Percentiles rank a stretch among this genome's conserved stretches.
phyloP scores from a whole-genome alignment of 768 basidiomycete species.

The Phlebiopsis gigantea region DNA sequence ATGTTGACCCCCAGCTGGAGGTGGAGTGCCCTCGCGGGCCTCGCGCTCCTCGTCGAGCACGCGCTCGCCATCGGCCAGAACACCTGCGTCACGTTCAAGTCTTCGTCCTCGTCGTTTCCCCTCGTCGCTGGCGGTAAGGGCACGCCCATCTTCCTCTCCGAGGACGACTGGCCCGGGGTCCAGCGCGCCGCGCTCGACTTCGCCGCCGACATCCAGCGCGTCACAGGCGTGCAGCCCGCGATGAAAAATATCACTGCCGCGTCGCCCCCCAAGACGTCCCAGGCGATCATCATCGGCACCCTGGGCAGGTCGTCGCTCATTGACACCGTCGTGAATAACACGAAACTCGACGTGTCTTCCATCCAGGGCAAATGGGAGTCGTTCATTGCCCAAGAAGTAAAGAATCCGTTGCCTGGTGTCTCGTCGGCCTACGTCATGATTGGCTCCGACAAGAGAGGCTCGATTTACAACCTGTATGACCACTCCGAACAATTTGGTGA shows the following conservation, averaged over 20 bases:
- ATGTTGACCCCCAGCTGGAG: conserved; percentile 11
- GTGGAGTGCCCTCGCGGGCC: conserved; percentile 11
- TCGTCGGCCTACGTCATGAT: conserved; percentile 60
- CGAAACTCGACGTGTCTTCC: conserved; percentile 48
- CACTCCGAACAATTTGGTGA: conserved; percentile 63
- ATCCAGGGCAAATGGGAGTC: conserved; percentile 66
- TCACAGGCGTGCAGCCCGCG: conserved; percentile 47
- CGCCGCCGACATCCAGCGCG: conserved; percentile 52
- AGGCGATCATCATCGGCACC: conserved; percentile 61
- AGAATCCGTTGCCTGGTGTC: conserved; percentile 53
- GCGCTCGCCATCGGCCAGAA: conserved; percentile 43
- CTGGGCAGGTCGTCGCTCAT: conserved; percentile 54
- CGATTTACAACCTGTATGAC: conserved; percentile 62
- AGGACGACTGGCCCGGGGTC: conserved; percentile 60
- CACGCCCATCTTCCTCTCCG: conserved; percentile 43
- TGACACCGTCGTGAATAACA: conserved; percentile 43
- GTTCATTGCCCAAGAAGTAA: conserved; percentile 46
- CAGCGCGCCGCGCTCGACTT: conserved; percentile 58
- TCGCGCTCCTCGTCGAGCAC: conserved; percentile 8
- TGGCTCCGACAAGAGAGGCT: conserved; percentile 65
- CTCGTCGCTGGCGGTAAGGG: conserved; percentile 41
- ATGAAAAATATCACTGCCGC: conserved; percentile 42
- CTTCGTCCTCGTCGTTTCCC: conserved; percentile 30
- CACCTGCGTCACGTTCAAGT: conserved; percentile 41
- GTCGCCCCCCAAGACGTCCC: conserved; percentile 11